Conservation (phyloP, 371 early-diverging fungal species). For the Umbelopsis sp. region DNA sequence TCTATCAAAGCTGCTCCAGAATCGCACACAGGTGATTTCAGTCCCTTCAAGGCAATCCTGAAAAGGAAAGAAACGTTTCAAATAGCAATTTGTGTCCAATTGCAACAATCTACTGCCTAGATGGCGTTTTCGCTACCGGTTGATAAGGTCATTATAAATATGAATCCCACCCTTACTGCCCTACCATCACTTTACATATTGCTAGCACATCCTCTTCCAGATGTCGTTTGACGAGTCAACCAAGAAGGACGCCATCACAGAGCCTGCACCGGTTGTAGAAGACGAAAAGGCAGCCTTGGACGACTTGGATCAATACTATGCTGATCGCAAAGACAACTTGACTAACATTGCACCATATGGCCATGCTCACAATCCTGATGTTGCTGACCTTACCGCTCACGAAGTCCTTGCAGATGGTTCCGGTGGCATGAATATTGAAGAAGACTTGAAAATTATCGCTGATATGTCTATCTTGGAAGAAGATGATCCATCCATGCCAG, state of each 20-base stretch:
- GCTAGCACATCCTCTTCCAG: neutral
- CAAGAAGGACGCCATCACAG: neutral
- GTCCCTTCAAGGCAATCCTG: neutral
- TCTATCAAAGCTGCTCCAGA: neutral
- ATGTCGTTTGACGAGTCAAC: neutral
- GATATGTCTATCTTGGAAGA: constrained; percentile 3
- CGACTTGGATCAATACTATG: constrained; percentile 13
- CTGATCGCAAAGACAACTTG: constrained; percentile 3
- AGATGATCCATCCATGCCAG: neutral
- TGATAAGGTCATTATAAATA: constrained; percentile 10
- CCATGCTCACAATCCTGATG: neutral
- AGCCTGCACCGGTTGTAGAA: neutral
- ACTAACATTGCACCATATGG: neutral
- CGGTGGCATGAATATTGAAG: neutral
- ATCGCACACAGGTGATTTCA: neutral
- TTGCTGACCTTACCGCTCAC: neutral
- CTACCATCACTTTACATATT: neutral
- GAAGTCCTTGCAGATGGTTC: neutral
- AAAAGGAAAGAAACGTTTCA: constrained; percentile 17
- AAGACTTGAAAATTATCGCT: constrained; percentile 11
- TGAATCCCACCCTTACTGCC: neutral
- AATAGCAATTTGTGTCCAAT: neutral
- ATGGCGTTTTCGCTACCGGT: neutral
- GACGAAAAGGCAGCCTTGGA: constrained; percentile 10
- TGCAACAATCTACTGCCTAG: constrained; percentile 1